Conservation (phyloP, 208 protist species). For the Crithidia bombi region DNA sequence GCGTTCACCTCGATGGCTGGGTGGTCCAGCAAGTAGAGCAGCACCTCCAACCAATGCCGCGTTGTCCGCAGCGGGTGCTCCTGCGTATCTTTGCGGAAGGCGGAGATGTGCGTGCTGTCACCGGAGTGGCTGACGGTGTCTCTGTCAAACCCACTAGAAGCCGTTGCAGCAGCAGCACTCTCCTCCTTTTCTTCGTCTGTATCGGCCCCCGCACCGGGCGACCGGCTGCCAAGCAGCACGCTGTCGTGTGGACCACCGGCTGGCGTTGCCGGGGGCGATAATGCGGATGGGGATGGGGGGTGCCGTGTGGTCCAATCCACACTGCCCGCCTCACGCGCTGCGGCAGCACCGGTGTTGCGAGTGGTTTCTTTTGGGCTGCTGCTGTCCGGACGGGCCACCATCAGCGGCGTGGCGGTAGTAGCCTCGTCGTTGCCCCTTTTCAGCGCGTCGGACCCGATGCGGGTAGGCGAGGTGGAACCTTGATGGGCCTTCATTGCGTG, state of each 20-base stretch:
- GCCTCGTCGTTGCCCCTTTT: background rate
- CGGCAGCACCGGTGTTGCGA: too few relatives aligned
- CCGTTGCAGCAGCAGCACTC: background rate
- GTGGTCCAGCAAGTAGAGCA: slow-evolving; percentile 39
- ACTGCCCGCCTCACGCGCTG: too few relatives aligned
- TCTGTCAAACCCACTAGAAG: background rate
- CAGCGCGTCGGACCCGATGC: background rate
- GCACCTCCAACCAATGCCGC: slow-evolving; percentile 30
- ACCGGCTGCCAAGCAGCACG: background rate
- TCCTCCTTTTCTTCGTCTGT: background rate
- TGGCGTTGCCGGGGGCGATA: background rate
- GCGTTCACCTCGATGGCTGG: slow-evolving; percentile 49
- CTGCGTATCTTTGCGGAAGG: slow-evolving; percentile 8
- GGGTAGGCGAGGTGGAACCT: slow-evolving; percentile 1
- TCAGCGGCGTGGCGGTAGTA: slow-evolving; percentile 6
- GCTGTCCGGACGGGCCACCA: background rate
- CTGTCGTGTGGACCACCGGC: background rate
- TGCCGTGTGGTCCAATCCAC: too few relatives aligned
- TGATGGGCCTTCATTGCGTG: slow-evolving; percentile 5
- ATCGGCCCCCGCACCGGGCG: background rate
- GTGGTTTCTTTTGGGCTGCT: too few relatives aligned
- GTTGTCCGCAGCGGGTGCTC: background rate
- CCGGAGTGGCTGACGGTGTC: background rate
- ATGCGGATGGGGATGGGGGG: too few relatives aligned
- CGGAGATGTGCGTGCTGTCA: background rate